Evolutionary conservation across 1,139 yeast species (phyloP).

Genomic region (Saccharomyces hybrid): DNA sequence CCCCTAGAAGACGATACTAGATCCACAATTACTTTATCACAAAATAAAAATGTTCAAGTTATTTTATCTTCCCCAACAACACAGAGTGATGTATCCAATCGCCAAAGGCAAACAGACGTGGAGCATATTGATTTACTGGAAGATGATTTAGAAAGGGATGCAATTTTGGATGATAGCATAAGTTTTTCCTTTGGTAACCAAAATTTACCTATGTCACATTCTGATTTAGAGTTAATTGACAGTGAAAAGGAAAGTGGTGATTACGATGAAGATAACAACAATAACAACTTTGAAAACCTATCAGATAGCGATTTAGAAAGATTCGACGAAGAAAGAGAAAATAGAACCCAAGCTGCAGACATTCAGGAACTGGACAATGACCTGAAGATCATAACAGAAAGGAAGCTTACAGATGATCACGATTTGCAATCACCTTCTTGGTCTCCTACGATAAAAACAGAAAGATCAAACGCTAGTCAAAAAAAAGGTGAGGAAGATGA

Average conservation of each 20-base stretch:
- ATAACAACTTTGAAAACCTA: slow-evolving; percentile 13
- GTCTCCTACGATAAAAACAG: slow-evolving; percentile 12
- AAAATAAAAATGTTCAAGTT: slow-evolving; percentile 10
- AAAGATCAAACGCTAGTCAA: slow-evolving; percentile 3
- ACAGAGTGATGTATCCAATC: neutral
- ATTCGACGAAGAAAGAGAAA: slow-evolving; percentile 31
- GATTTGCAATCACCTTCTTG: neutral
- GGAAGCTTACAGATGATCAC: slow-evolving; percentile 16
- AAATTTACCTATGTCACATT: slow-evolving; percentile 12
- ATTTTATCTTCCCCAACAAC: slow-evolving; percentile 20
- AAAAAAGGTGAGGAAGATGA: slow-evolving; percentile 9
- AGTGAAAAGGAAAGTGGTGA: slow-evolving; percentile 10
- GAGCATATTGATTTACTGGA: slow-evolving; percentile 19
- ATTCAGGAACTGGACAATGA: slow-evolving; percentile 29
- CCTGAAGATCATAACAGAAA: slow-evolving; percentile 28
- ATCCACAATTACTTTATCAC: neutral
- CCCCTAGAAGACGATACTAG: neutral
- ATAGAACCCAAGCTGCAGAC: slow-evolving; percentile 19
- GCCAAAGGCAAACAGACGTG: slow-evolving; percentile 5
- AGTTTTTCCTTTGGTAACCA: slow-evolving; percentile 2
- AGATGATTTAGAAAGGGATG: slow-evolving; percentile 9
- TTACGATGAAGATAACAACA: slow-evolving; percentile 10
- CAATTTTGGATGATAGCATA: slow-evolving; percentile 2
- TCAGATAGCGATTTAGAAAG: slow-evolving; percentile 30
- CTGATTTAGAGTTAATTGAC: slow-evolving; percentile 20